Evolutionary conservation across 2,329 filamentous ascomycete species (phyloP).

Genomic region (Aspergillus tanneri): DNA sequence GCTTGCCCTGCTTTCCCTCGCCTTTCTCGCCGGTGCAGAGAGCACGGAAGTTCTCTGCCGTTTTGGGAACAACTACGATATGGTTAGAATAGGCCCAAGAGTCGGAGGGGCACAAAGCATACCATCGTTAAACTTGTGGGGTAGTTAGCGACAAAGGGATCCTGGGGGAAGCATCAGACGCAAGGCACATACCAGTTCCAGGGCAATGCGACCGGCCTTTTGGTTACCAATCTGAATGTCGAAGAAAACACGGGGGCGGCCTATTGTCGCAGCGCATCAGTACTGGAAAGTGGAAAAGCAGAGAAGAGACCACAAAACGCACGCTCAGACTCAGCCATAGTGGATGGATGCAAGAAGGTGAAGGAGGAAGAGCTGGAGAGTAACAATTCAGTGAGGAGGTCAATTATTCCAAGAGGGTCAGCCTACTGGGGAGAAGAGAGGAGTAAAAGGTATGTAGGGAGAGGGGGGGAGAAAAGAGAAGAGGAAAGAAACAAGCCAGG

Average conservation of each 20-base stretch:
- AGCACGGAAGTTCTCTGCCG: slow-evolving; percentile 91
- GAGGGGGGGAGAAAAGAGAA: slow-evolving; percentile 16
- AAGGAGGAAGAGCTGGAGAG: slow-evolving; percentile 3
- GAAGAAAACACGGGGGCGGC: slow-evolving; percentile 83
- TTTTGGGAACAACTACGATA: slow-evolving; percentile 78
- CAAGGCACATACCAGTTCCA: slow-evolving; percentile 68
- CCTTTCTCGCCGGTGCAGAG: slow-evolving; percentile 97
- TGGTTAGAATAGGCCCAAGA: slow-evolving; percentile 43
- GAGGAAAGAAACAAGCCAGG: slow-evolving; percentile 15
- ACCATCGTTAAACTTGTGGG: slow-evolving; percentile 51
- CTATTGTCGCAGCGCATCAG: slow-evolving; percentile 31
- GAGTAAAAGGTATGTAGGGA: slow-evolving; percentile 11
- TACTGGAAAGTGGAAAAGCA: slow-evolving; percentile 16
- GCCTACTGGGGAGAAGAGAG: slow-evolving; percentile 9
- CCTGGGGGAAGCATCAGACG: not conserved
- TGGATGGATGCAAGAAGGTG: slow-evolving; percentile 12
- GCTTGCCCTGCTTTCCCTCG: slow-evolving; percentile 73
- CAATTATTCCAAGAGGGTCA: slow-evolving; percentile 2
- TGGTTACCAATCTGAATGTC: slow-evolving; percentile 80
- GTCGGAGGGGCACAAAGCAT: slow-evolving; percentile 8
- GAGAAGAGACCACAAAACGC: slow-evolving; percentile 15
- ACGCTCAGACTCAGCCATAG: slow-evolving; percentile 41
- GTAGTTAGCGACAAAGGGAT: slow-evolving; percentile 9
- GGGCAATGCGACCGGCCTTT: slow-evolving; percentile 72
- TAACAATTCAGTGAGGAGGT: slow-evolving; percentile 8